Conservation (phyloP, 2,329 filamentous ascomycete species). For the Pyrenochaeta sp. region DNA sequence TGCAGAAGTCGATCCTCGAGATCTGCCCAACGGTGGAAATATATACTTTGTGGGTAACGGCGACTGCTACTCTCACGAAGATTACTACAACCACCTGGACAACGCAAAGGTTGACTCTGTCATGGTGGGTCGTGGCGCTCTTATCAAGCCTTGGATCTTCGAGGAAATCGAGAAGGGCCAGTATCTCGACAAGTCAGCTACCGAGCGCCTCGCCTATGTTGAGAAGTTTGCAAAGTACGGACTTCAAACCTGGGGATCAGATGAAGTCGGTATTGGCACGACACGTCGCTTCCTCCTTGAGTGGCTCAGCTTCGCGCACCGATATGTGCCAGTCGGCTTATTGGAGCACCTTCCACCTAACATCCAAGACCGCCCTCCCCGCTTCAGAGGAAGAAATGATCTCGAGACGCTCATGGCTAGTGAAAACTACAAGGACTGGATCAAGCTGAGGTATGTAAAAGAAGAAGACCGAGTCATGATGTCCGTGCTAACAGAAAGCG, state of each 20-base stretch:
- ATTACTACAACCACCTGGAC: slow-evolving; percentile 81
- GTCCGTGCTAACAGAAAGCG: slow-evolving; percentile 23
- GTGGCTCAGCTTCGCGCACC: slow-evolving; percentile 91
- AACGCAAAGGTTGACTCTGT: slow-evolving; percentile 86
- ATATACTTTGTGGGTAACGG: slow-evolving; percentile 96
- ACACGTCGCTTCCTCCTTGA: slow-evolving; percentile 93
- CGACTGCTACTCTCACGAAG: slow-evolving; percentile 90
- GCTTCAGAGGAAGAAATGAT: slow-evolving; percentile 83
- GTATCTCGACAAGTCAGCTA: slow-evolving; percentile 92
- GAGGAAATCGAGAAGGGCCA: slow-evolving; percentile 93
- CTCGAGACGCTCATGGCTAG: slow-evolving; percentile 93
- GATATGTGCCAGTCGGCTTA: slow-evolving; percentile 89
- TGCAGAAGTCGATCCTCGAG: slow-evolving; percentile 76
- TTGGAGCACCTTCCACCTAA: slow-evolving; percentile 87
- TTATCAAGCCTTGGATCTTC: slow-evolving; percentile 98
- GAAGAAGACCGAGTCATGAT: neutral
- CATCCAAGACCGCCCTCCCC: slow-evolving; percentile 87
- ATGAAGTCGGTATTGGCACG: slow-evolving; percentile 90
- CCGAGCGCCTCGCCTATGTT: slow-evolving; percentile 83
- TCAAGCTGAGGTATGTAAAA: slow-evolving; percentile 84
- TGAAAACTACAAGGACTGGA: slow-evolving; percentile 95
- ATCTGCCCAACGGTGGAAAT: slow-evolving; percentile 70
- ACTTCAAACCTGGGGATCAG: slow-evolving; percentile 92
- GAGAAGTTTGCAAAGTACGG: slow-evolving; percentile 92
- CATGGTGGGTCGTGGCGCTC: slow-evolving; percentile 94